phyloP scores from a whole-genome alignment of 108 stramenopile genomes.

The Parmales sp. region DNA sequence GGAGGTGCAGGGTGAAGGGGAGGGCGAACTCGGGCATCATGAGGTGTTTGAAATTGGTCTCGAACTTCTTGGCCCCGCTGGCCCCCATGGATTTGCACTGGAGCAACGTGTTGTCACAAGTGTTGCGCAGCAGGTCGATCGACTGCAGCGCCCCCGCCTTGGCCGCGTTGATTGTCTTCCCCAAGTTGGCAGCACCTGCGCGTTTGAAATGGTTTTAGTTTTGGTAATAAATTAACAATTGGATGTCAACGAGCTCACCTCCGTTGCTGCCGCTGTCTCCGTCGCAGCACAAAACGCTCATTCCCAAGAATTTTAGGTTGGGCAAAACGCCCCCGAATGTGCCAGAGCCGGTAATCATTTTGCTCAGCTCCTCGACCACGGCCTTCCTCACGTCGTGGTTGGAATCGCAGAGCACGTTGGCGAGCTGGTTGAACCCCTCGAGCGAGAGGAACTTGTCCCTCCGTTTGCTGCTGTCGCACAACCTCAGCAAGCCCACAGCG shows the following conservation, averaged over 20 bases:
- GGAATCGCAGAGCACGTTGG: slow-evolving; percentile 44
- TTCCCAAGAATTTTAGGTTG: slow-evolving; percentile 54
- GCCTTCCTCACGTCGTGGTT: slow-evolving; percentile 42
- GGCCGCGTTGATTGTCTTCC: slow-evolving; percentile 29
- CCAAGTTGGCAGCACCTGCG: slow-evolving; percentile 50
- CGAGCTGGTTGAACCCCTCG: slow-evolving; percentile 50
- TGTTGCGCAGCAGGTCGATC: slow-evolving; percentile 43
- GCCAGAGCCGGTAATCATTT: slow-evolving; percentile 52
- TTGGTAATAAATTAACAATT: not conserved
- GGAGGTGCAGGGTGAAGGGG: slow-evolving; percentile 63
- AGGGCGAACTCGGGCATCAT: slow-evolving; percentile 76
- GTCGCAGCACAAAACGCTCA: slow-evolving; percentile 56
- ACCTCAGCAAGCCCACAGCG: slow-evolving; percentile 50
- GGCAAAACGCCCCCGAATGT: slow-evolving; percentile 32
- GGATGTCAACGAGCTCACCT: not conserved
- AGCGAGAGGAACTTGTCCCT: slow-evolving; percentile 46
- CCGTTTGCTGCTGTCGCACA: slow-evolving; percentile 57
- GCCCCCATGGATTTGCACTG: slow-evolving; percentile 54
- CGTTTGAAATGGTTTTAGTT: not conserved
- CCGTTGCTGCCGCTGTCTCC: slow-evolving; percentile 29
- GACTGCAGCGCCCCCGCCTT: slow-evolving; percentile 45
- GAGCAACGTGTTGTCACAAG: slow-evolving; percentile 37
- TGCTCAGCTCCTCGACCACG: slow-evolving; percentile 51
- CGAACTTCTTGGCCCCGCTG: slow-evolving; percentile 54
- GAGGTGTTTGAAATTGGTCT: slow-evolving; percentile 43